These are phyloP conservation scores for Microcos paniculata DNA, from an alignment of 345 rosid species.

Conservation along the genomic window DNA sequence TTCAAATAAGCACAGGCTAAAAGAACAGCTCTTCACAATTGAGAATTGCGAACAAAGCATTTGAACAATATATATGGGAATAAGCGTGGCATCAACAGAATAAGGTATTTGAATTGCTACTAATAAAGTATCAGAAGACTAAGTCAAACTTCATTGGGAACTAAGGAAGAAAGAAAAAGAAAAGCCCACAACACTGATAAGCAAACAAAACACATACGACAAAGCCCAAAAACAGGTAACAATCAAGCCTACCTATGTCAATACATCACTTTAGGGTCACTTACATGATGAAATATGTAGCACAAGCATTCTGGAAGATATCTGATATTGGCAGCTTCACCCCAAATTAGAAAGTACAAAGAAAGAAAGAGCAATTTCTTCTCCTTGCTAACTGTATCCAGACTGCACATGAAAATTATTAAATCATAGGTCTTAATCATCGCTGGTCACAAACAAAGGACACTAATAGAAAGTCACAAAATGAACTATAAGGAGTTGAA, in stretches of 20 bases:
- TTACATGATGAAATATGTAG: constrained; percentile 96
- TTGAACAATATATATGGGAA: not conserved
- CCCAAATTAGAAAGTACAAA: constrained; percentile 90
- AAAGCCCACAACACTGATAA: not conserved
- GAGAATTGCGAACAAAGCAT: not conserved
- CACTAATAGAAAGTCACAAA: constrained; percentile 10
- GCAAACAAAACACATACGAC: not conserved
- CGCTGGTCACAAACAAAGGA: constrained; percentile 1
- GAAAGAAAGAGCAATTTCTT: constrained; percentile 78
- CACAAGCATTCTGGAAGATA: constrained; percentile 93
- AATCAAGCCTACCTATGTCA: not conserved
- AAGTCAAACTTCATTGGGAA: not conserved
- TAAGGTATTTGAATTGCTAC: not conserved
- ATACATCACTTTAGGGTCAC: constrained; percentile 16
- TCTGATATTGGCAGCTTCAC: constrained; percentile 85
- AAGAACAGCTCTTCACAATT: not conserved
- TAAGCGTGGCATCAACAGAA: not conserved
- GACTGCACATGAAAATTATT: constrained; percentile 43
- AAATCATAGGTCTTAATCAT: constrained; percentile 5
- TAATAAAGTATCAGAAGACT: not conserved
- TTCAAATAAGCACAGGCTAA: not conserved
- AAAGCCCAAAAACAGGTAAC: not conserved
- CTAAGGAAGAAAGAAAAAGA: not conserved
- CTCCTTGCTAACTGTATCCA: constrained; percentile 76
- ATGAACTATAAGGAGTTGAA: constrained; percentile 12